Evolutionary conservation across 768 basidiomycete species (phyloP), one percentile per base, ranked within the genome.

Genomic region (Termitomyces titanicus): DNA sequence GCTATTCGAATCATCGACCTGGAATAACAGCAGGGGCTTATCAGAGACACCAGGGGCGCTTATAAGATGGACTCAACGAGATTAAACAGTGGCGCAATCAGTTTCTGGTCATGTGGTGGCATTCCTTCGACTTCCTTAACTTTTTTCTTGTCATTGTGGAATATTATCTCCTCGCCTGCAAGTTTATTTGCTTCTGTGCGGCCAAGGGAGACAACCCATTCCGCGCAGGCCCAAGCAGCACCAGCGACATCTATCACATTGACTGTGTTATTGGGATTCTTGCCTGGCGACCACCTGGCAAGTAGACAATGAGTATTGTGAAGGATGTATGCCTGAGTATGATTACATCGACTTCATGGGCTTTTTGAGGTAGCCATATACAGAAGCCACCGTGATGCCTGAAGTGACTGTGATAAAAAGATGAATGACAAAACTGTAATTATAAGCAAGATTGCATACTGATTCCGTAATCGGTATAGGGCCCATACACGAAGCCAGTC

Each of bases 291-390:
- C 88, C 89, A 90, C 67, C 90, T 92, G 59, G 50, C 34, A 39
- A 38, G 27, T 5, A 35, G 9, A 54, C 33, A 37, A 45, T 71
- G 34, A 64, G 34, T 55, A 48, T 51, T 56, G 22, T 46, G 38
- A 37, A 37, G 24, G 38, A 24, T 51, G 11, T 25, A 54, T 35
- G 13, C 53, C 27, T 52, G 13, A 46, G 40, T 46, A 38, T 39
- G 57, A 85, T 61, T 63, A 92, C 89, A 93, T 76, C 10, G 85
- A 88, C 67, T 89, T 92, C 85, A 94, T 89, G 1, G 90, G 89
- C 61, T 89, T 85, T 66, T 90, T 83, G 68, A 90, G 74, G 65
- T 89, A 84, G 5, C 89, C 89, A 68, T 94, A 94, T 27, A 93
- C 85, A 12, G 88, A 81, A 10, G 83, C 87, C 12, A 92, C 84